Percentiles rank a stretch among this genome's conserved stretches.
Evolutionary conservation across 176 grass and related monocot species (phyloP).

Genomic region (Elaeis guineensis): DNA sequence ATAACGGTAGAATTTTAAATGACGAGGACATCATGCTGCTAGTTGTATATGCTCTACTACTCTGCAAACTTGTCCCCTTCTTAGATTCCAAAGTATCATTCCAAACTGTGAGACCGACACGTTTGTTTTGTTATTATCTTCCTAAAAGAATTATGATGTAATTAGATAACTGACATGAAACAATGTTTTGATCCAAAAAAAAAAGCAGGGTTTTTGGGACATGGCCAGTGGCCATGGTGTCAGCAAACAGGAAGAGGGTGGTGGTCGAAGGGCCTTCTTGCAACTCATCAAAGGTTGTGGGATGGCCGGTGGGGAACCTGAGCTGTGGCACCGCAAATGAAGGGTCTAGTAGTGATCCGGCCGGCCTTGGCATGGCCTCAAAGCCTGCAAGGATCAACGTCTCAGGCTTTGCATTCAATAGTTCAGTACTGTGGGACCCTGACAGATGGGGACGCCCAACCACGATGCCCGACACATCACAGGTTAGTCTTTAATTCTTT

Average conservation of each 20-base stretch:
- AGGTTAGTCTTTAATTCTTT: constrained; percentile 21
- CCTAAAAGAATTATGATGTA: not conserved
- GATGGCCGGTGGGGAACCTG: constrained; percentile 72
- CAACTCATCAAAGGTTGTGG: constrained; percentile 61
- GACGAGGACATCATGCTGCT: too few species aligned
- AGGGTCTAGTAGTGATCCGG: too few species aligned
- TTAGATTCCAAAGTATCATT: too few species aligned
- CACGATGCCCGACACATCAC: constrained; percentile 23
- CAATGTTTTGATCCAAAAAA: not conserved
- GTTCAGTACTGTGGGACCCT: constrained; percentile 58
- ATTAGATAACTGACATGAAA: not conserved
- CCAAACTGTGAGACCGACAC: too few species aligned
- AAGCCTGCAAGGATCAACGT: constrained; percentile 27
- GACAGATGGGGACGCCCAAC: constrained; percentile 26
- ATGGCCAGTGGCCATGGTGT: constrained; percentile 80
- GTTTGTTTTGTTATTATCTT: not conserved
- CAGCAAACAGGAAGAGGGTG: constrained; percentile 42
- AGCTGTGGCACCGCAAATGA: constrained; percentile 26
- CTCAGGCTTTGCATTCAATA: constrained; percentile 46
- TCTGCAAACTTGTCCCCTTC: too few species aligned
- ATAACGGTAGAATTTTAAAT: too few species aligned
- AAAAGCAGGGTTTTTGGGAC: constrained; percentile 75
- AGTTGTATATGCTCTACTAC: too few species aligned
- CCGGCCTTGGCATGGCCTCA: not conserved
- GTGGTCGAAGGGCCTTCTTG: constrained; percentile 75